These are phyloP conservation scores for Suillus bovinus DNA, from an alignment of 768 basidiomycete species.

Conservation along the genomic window DNA sequence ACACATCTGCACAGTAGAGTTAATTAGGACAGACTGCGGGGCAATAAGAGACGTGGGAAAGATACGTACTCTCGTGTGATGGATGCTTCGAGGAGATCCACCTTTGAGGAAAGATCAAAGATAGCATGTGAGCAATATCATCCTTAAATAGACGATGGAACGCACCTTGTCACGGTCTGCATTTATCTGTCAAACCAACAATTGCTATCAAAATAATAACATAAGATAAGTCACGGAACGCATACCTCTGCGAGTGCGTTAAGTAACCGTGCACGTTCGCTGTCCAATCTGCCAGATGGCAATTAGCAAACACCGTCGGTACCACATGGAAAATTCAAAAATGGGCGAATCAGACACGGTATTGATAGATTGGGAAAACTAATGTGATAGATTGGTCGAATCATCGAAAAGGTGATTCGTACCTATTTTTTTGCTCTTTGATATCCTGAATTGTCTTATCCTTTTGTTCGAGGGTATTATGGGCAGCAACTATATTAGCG, in stretches of 20 bases:
- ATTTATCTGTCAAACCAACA: constrained; percentile 53
- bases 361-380: background rate
- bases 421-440: constrained; percentile 85
- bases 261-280: constrained; percentile 69
- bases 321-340: constrained; percentile 18
- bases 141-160: constrained; percentile 10
- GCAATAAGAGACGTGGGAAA: constrained; percentile 10
- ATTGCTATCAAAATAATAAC: constrained; percentile 11
- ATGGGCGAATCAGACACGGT: background rate
- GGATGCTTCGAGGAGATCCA: constrained; percentile 66
- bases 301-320: constrained; percentile 1
- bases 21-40: constrained; percentile 1
- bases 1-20: constrained; percentile 45
- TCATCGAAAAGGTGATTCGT: constrained; percentile 24
- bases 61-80: constrained; percentile 65
- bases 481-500: constrained; percentile 83
- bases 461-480: constrained; percentile 77
- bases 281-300: constrained; percentile 56
- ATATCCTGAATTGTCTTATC: constrained; percentile 78
- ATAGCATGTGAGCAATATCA: constrained; percentile 12
- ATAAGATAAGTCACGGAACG: constrained; percentile 10
- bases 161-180: constrained; percentile 76
- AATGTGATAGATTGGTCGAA: background rate
- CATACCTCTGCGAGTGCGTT: constrained; percentile 69
- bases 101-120: constrained; percentile 34